A percentile compares a stretch with the other conserved stretches of the same genome.
Conservation (phyloP, 257 asterid genomes). For the Galeopsis tetrahit region DNA sequence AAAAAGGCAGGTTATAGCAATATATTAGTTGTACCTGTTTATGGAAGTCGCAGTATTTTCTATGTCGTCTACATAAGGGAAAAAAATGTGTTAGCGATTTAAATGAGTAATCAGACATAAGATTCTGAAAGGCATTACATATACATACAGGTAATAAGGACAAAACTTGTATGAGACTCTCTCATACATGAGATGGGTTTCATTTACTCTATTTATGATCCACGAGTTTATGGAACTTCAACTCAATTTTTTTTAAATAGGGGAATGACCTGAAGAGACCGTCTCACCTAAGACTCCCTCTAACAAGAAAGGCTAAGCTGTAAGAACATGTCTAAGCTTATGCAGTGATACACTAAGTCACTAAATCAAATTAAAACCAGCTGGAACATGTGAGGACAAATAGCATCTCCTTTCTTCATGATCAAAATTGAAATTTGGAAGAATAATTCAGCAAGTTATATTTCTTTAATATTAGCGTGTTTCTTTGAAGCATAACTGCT, state of each 20-base stretch:
- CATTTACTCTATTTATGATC: too few species aligned
- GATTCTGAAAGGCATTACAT: background rate
- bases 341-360: background rate
- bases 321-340: conserved; percentile 16
- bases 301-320: conserved; percentile 11
- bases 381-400: background rate
- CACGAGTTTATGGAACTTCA: too few species aligned
- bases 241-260: too few species aligned
- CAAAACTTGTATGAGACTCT: too few species aligned
- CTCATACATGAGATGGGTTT: too few species aligned
- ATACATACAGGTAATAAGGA: conserved; percentile 9
- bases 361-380: background rate
- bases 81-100: conserved; percentile 17
- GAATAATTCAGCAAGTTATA: background rate
- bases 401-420: background rate
- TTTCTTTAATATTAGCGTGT: background rate
- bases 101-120: background rate
- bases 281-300: too few species aligned
- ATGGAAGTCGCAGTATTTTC: conserved; percentile 77
- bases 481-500: conserved; percentile 1
- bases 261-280: too few species aligned
- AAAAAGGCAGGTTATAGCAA: conserved; percentile 21
- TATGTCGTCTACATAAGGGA: conserved; percentile 55
- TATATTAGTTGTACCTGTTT: conserved; percentile 50
- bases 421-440: background rate